A percentile compares a stretch with the other conserved stretches of the same genome.
These are phyloP conservation scores for Pyrus pyrifolia DNA, from an alignment of 306 rosid genomes.

Conservation along the genomic window DNA sequence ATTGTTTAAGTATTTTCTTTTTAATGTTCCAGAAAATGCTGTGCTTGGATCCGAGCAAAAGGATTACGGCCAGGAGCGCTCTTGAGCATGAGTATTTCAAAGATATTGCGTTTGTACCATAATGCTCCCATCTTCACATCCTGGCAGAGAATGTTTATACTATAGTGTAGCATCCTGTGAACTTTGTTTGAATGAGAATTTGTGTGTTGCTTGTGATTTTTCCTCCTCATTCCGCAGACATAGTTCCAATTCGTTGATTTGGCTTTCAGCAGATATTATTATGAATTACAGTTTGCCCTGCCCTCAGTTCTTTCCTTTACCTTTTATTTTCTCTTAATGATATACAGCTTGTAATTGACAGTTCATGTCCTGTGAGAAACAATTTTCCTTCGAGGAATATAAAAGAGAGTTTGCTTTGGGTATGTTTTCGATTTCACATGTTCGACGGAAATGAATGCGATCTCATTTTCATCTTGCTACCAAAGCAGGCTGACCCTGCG, in stretches of 20 bases:
- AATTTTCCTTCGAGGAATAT: constrained; percentile 7
- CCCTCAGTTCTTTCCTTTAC: background rate
- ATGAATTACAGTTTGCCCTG: background rate
- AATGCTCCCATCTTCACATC: constrained; percentile 22
- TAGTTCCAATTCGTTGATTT: constrained; percentile 18
- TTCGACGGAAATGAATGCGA: background rate
- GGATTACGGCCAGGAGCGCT: constrained; percentile 88
- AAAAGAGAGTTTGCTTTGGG: constrained; percentile 1
- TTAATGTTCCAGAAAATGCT: constrained; percentile 70
- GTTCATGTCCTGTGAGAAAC: background rate
- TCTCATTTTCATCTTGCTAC: background rate
- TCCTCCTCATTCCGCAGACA: constrained; percentile 13
- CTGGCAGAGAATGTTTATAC: constrained; percentile 53
- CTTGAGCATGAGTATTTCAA: constrained; percentile 97
- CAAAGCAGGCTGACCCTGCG: background rate
- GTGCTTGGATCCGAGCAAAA: constrained; percentile 89
- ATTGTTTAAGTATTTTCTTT: constrained; percentile 3
- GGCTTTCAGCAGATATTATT: background rate
- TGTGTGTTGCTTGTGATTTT: constrained; percentile 43
- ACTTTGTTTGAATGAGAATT: constrained; percentile 47
- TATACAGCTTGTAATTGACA: constrained; percentile 20
- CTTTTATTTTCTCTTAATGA: background rate
- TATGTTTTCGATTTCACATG: background rate
- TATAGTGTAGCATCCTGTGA: constrained; percentile 52
- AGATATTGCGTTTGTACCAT: constrained; percentile 82